Evolutionary conservation across 441 rosid species (phyloP), one percentile per base, ranked within the genome.

Genomic region (Syzygium malaccense): DNA sequence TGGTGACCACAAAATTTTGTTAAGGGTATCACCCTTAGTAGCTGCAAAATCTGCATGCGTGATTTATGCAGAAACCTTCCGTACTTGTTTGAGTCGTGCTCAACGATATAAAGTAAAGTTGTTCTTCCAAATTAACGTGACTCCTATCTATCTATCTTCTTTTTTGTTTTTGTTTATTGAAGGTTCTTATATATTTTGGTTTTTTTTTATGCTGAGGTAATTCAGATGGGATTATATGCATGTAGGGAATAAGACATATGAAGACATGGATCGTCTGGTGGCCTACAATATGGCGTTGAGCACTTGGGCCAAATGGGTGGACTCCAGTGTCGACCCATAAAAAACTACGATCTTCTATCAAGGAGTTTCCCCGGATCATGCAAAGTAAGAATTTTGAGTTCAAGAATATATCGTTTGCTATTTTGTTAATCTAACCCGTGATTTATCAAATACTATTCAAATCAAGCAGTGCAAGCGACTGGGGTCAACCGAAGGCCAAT

Each of bases 241-340:
- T 62, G 91, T 86, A 20, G 91, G 91, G n/a, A 88, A 78, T 4
- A 86, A 51, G 30, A 87, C 10, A 8, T 88, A 86, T 54, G 56
- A 62, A 68, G 95, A 95, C 80, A 92, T 93, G 95, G 90, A 95
- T 49, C 90, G 96, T 5, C 32, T 92, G 89, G 88, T 83, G 14
- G 93, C 95, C 7, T 95, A 75, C 55, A 87, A 90, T 89, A 93
- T 92, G 85, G 96, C 91, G 12, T 55, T 95, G 86, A 91, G 62
- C 3, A 95, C 96, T 12, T 93, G 96, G 96, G 94, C 94, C 0
- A 86, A 90, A 28, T 95, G 96, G 96, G 91, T 93, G 5, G 93
- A 93, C 45, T 20, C 87, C n/a, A 91, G 88, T 11, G 56, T 92
- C 17, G 89, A 93, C 85, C 86, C 94, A 26, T 4, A 85, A 3